These are phyloP conservation scores for Venturia nashicola DNA, from an alignment of 2,329 filamentous ascomycete genomes.

Conservation along the genomic window DNA sequence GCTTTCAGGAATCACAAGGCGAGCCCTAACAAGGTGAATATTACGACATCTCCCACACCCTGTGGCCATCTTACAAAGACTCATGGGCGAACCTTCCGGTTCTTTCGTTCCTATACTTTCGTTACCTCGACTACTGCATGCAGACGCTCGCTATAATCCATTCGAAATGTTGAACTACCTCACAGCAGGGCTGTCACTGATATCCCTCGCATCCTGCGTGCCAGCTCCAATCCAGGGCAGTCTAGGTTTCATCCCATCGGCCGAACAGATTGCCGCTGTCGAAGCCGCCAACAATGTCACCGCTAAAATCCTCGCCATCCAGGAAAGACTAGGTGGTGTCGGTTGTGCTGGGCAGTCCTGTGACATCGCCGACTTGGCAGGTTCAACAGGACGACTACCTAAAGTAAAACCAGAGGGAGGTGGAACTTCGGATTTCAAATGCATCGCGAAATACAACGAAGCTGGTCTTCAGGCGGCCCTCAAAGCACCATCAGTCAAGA, in stretches of 20 bases:
- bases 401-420: background rate
- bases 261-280: background rate
- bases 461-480: background rate
- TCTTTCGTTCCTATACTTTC: background rate
- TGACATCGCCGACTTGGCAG: background rate
- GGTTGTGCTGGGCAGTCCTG: slow-evolving; percentile 3
- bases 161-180: background rate
- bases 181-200: background rate
- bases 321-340: background rate
- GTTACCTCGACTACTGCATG: background rate
- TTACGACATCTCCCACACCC: background rate
- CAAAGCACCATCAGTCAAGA: background rate
- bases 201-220: background rate
- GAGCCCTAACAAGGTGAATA: background rate
- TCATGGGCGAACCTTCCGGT: no score
- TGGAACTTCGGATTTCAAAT: background rate
- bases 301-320: background rate
- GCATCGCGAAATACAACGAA: slow-evolving; percentile 5
- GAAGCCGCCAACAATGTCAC: slow-evolving; percentile 5
- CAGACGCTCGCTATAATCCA: background rate
- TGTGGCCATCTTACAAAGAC: background rate
- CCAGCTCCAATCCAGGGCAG: background rate
- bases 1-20: background rate
- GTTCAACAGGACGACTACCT: slow-evolving; percentile 1
- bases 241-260: background rate